phyloP scores from a whole-genome alignment of 176 grass and related monocot species.

The Chrysopogon serrulatus region DNA sequence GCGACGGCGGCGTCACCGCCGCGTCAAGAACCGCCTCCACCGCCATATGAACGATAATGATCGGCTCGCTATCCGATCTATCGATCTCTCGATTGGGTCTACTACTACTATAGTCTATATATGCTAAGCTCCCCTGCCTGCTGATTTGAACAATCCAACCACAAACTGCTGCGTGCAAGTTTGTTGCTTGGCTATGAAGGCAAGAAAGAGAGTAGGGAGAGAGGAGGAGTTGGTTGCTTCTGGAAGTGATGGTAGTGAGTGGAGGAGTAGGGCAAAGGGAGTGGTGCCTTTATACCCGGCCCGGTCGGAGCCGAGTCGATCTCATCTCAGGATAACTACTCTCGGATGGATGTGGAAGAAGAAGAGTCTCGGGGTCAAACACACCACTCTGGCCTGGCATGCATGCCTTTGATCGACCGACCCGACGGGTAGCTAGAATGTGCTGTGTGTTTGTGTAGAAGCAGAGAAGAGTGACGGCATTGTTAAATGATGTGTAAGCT shows the following conservation, averaged over 20 bases:
- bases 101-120: no score
- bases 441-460: no score
- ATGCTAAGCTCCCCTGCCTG: no score
- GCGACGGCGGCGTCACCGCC: background rate
- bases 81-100: no score
- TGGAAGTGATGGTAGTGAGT: background rate
- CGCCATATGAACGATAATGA: no score
- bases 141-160: background rate
- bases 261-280: slow-evolving; percentile 28
- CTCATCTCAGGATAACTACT: background rate
- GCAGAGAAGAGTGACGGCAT: background rate
- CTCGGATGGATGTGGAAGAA: background rate
- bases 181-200: background rate
- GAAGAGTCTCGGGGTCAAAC: background rate
- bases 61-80: no score
- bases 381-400: background rate
- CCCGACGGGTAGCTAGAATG: background rate
- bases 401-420: no score
- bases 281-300: background rate
- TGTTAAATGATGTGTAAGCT: background rate
- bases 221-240: background rate
- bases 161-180: no score
- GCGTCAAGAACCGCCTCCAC: slow-evolving; percentile 41
- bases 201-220: background rate
- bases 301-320: background rate